Evolutionary conservation across 495 filamentous ascomycete genomes (phyloP).

Genomic region (Paragyromitra xinjiangensis): DNA sequence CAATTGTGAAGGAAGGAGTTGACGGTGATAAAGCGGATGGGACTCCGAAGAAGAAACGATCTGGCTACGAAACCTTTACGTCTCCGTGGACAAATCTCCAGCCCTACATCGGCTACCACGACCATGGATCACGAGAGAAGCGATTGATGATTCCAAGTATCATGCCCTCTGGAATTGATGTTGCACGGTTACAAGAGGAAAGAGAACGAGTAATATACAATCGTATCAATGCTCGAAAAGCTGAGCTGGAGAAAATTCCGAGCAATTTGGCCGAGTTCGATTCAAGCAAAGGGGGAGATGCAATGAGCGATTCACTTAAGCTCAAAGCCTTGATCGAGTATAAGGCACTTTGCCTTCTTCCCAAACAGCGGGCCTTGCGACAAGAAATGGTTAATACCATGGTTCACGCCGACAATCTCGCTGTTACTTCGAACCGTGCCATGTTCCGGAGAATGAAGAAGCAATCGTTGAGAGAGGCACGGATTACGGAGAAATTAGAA

Average conservation of each 20-base stretch:
- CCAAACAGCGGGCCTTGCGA: slow-evolving; percentile 83
- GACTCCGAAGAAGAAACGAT: slow-evolving; percentile 62
- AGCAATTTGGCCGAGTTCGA: slow-evolving; percentile 88
- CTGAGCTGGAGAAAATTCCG: slow-evolving; percentile 80
- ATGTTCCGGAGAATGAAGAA: slow-evolving; percentile 95
- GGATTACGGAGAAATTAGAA: slow-evolving; percentile 97
- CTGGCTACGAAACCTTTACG: slow-evolving; percentile 55
- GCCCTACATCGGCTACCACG: slow-evolving; percentile 73
- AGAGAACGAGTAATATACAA: slow-evolving; percentile 89
- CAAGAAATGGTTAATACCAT: slow-evolving; percentile 87
- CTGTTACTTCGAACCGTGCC: slow-evolving; percentile 90
- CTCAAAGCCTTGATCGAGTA: slow-evolving; percentile 90
- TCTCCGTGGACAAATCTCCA: slow-evolving; percentile 56
- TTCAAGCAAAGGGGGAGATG: slow-evolving; percentile 72
- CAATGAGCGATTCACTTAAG: slow-evolving; percentile 73
- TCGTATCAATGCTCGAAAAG: slow-evolving; percentile 80
- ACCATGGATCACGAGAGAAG: slow-evolving; percentile 75
- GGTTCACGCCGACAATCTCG: slow-evolving; percentile 91
- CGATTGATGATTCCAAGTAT: slow-evolving; percentile 82
- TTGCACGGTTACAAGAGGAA: slow-evolving; percentile 82
- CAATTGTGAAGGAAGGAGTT: slow-evolving; percentile 74
- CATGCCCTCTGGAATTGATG: slow-evolving; percentile 85
- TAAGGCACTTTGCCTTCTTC: slow-evolving; percentile 81
- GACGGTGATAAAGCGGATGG: slow-evolving; percentile 64
- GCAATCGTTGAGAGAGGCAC: slow-evolving; percentile 91